Conservation (phyloP, 2,329 filamentous ascomycete species). For the Hawksworthiomyces lignivorus region DNA sequence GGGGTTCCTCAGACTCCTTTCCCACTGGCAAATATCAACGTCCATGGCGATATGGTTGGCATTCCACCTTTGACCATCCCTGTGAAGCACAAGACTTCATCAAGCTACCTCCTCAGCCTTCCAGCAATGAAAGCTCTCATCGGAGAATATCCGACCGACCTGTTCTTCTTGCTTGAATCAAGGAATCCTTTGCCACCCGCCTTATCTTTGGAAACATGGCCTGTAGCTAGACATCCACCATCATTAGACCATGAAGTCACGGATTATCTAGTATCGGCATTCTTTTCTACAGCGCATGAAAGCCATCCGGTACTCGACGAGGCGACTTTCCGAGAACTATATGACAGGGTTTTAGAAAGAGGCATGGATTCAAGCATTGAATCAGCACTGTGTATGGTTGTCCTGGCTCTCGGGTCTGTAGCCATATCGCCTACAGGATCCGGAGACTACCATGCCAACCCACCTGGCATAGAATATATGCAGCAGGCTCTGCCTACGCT, state of each 20-base stretch:
- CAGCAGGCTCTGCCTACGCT: constrained; percentile 23
- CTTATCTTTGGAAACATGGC: constrained; percentile 11
- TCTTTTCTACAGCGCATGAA: constrained; percentile 20
- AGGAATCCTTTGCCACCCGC: constrained; percentile 17
- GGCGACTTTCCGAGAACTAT: constrained; percentile 19
- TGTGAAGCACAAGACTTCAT: constrained; percentile 23
- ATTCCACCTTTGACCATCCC: constrained; percentile 22
- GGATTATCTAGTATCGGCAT: constrained; percentile 18
- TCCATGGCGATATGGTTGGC: constrained; percentile 6
- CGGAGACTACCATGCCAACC: constrained; percentile 13
- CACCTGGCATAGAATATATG: constrained; percentile 25
- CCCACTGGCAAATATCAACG: not conserved
- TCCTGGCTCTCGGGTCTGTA: constrained; percentile 22
- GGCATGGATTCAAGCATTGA: constrained; percentile 18
- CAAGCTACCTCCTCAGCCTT: constrained; percentile 20
- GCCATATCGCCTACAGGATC: constrained; percentile 15
- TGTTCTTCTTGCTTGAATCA: constrained; percentile 23
- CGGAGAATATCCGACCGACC: constrained; percentile 22
- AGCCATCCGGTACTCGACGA: constrained; percentile 22
- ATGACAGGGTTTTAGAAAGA: constrained; percentile 17
- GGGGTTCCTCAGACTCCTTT: not conserved
- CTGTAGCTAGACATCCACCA: not conserved
- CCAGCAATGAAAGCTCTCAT: constrained; percentile 22
- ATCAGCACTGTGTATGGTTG: constrained; percentile 23
- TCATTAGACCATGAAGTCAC: constrained; percentile 15